Evolutionary conservation across 371 early-diverging fungal species (phyloP), one percentile per base, ranked within the genome.

Genomic region (Rhizopus delemar): DNA sequence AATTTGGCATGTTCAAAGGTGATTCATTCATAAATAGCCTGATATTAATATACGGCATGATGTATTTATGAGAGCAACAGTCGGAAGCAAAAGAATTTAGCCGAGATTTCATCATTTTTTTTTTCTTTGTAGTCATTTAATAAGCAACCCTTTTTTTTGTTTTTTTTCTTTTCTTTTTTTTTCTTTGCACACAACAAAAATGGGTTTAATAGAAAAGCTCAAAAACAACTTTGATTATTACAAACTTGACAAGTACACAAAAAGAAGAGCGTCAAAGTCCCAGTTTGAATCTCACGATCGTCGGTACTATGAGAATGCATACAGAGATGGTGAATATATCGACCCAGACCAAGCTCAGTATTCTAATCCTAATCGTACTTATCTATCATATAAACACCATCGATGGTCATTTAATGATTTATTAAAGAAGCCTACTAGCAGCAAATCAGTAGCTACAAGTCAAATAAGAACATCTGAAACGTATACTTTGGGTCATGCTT

Each of bases 231-330:
- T 68, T 49, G 74, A 71, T 31, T 58, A 75, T 33, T 62, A 66
- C 13, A 71, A 74, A 66, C 60, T 74, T 7, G 69, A 73, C 53
- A 71, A 74, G 60, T 78, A 75, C 46, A 78, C 79, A 4, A 68
- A 61, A 53, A 68, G 79, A 63, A 59, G 79, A 49, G 48, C 60
- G 9, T 68, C 69, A 5, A 72, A 78, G 53, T 70, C 76, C 3
- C 70, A 71, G 29, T 78, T 78, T 51, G 69, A 71, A 39, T 71
- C 66, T 1, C 74, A 70, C 39, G 72, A 75, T 46, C 65, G 74
- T n/a, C 59, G 55, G 4, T 78, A 75, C 35, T 75, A 78, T 58
- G 69, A 75, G 16, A 58, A 39, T 13, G 67, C 53, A 8, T 78
- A 78, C 46, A 59, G 53, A 9, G 70, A 78, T 60, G 78, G 78